Base-by-base conservation (phyloP, 345 rosid genomes). In the Rhizophora mangle region DNA sequence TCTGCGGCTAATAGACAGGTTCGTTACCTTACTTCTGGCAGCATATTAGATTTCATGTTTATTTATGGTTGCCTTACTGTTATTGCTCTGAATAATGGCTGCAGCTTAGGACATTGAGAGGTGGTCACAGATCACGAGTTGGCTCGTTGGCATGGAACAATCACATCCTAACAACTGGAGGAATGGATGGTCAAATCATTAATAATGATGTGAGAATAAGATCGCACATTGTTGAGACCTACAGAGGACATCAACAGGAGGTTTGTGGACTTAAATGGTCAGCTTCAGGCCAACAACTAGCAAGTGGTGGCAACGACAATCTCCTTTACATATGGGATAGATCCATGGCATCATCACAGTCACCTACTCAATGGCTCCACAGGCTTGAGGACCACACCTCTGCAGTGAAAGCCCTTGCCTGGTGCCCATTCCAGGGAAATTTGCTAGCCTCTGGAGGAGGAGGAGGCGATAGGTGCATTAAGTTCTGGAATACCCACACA, bases 381-480 rank as follows among this genome's bases (percentile, higher is more conserved):
- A 72, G 81, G 70, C 60, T 84, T 19, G 82, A 82, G 49, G 85
- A 77, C 31, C 87, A 84, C 71, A 79, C 81, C 5, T 74, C 87
- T 20, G 83, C 84, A 0, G 85, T 84, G 31, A 84, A 79, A 69
- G 87, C 87, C 29, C 82, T 84, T 27, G 82, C 85, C 13, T 82
- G 84, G 85, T 84, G 87, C 64, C 87, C 87, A 26, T 84, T 81
- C 69, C 85, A 81, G 66, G 59, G 78, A 31, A 81, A 84, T 37
- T 65, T 84, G 71, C 71, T 84, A 32, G 85, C 82, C 22, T 60
- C 87, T 3, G 87, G 87, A 16, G 87, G 84, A 5, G 87, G 87
- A 3, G 85, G 67, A 0, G 80, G 77, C 19, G 85, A 84, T 56
- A 63, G 77, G 15, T 53, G 74, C 21, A 78, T 83, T n/a, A 83